Evolutionary conservation across 2,329 filamentous ascomycete genomes (phyloP).

Genomic region (Aaosphaeria pasadenensis): DNA sequence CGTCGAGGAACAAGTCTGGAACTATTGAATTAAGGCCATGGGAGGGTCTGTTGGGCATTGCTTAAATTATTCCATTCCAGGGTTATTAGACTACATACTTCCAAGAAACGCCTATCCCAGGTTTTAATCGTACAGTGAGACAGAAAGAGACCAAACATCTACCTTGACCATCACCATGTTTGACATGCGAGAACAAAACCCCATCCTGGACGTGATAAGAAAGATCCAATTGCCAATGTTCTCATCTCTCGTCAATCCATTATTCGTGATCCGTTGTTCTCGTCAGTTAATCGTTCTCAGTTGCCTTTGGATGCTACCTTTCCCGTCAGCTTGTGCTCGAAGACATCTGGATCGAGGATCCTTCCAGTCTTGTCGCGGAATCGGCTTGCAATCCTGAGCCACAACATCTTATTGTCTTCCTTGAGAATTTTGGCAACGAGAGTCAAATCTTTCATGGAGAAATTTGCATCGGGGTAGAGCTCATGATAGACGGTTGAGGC

Average conservation of each 20-base stretch:
- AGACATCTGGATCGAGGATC: constrained; percentile 41
- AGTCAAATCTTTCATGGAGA: constrained; percentile 33
- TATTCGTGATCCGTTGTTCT: too few species aligned
- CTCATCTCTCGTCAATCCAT: too few species aligned
- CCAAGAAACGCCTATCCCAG: too few species aligned
- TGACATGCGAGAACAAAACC: too few species aligned
- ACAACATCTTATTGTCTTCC: constrained; percentile 43
- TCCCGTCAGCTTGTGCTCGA: constrained; percentile 40
- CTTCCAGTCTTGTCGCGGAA: constrained; percentile 52
- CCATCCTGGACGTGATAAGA: too few species aligned
- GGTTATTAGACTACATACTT: too few species aligned
- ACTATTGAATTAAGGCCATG: constrained; percentile 28
- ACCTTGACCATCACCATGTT: too few species aligned
- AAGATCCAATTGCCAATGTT: too few species aligned
- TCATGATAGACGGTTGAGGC: constrained; percentile 4
- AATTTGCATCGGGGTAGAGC: constrained; percentile 23
- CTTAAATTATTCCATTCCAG: background rate
- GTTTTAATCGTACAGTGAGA: too few species aligned
- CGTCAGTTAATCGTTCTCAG: too few species aligned
- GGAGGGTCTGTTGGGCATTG: constrained; percentile 31
- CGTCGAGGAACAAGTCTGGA: constrained; percentile 12
- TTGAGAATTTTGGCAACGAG: constrained; percentile 44
- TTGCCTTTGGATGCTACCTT: too few species aligned
- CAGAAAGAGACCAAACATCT: too few species aligned
- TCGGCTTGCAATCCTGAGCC: constrained; percentile 45